Evolutionary conservation across 2,329 filamentous ascomycete genomes (phyloP), one percentile per base, ranked within the genome.

Genomic region (Hypoxylon sp.): DNA sequence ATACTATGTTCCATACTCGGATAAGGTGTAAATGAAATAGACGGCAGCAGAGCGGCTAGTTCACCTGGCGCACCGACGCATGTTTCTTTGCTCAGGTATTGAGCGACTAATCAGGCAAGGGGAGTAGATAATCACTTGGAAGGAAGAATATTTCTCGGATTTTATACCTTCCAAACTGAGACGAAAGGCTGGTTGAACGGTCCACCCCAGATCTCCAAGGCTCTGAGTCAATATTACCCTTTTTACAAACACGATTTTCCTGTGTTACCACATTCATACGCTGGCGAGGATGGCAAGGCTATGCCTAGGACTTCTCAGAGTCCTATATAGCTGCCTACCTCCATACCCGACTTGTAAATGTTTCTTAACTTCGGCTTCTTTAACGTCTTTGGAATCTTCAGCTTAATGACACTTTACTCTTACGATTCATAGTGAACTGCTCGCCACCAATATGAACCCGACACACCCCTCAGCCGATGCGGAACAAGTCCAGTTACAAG

Each of bases 11-110:
- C 22, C 10, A 31, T 26, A 17, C 8, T 26, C 31, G 29, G 35
- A 55, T 44, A 31, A 44, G 24, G n/a, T 44, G 26, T 47, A n/a
- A 44, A 47, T 56, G 29, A 3, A 35, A 47, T 56, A 11, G 17
- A 35, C 2, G 19, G 14, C 52, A 31, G 29, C 35, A 9, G 17
- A 4, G 17, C 24, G 22, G 26, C 14, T n/a, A 22, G 1, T 50
- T 29, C n/a, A 24, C 46, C 14, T 48, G 26, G 22, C 13, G 11
- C 2, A 29, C 19, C 46, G n/a, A 42, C 19, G 39, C n/a, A 6
- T 42, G 8, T 42, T 46, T 44, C 6, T 5, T 4, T 17, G 33
- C 13, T 22, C 24, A 31, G 5, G 5, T 50, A 50, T 17, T 44
- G 3, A 17, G 17, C 3, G 39, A 8, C n/a, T 44, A 17, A 11